Base-by-base conservation (phyloP, 2,329 filamentous ascomycete genomes). In the Mycogone perniciosa region DNA sequence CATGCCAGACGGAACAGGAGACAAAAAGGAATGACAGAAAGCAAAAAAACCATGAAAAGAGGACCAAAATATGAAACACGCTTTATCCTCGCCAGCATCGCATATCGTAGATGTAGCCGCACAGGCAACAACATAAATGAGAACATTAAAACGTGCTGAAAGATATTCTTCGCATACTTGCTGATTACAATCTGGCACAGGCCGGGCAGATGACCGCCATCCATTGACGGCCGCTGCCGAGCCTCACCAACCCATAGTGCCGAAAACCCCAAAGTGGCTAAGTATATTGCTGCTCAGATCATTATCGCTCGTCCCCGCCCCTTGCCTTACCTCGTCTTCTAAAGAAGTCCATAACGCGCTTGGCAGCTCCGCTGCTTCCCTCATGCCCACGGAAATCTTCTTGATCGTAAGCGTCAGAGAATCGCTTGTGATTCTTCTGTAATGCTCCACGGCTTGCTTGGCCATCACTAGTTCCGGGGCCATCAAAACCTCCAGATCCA, bases 291-390 rank as follows among this genome's bases (percentile, higher is more conserved):
- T 13, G 34, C 34, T 47, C 31, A 46, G 29, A 44, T 37, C 41
- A 45, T 53, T 42, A 53, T 72, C 76, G 75, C 60, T 76, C 70
- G 54, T 82, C 79, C 35, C 77, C 77, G 50, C 77, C 80, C 63
- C 86, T 77, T 59, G 85, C 88, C 71, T 86, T 89, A 50, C 88
- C 89, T 65, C 91, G 81, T 67, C 91, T 80, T 60, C 93, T 80
- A 76, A 99, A 99, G 70, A 97, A 96, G 71, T 99, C 92, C 91
- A 99, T 97, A 37, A 99, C 93, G 64, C 89, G 84, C 66, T 91
- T 86, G 10, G 91, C 90, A 3, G 90, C 88, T 51, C 89, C 89
- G 57, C 85, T 92, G 67, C 88, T 95, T 41, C 92, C 92, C 31
- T 84, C 84, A 62, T 90, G 84, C 47, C 84, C 81, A 48, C 76